These are phyloP conservation scores for Pinguiococcus pyrenoidosus DNA, from an alignment of 108 stramenopile species.

Conservation along the genomic window DNA sequence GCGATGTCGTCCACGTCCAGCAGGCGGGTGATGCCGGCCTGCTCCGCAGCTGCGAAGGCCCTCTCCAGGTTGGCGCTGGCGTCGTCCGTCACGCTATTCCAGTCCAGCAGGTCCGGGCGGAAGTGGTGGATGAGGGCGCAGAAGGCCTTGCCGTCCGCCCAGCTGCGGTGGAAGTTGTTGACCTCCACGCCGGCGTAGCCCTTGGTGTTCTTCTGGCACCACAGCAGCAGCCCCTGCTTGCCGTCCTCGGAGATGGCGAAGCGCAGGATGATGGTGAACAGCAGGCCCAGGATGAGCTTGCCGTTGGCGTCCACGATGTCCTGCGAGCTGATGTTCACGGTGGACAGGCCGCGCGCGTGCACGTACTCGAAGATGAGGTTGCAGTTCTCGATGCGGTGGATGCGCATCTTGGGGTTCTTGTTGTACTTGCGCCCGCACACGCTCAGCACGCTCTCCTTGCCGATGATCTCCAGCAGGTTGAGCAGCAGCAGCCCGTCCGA, in stretches of 20 bases:
- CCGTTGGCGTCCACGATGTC: constrained; percentile 21
- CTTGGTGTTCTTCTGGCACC: constrained; percentile 12
- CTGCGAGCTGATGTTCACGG: constrained; percentile 20
- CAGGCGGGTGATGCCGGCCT: constrained; percentile 15
- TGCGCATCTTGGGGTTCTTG: constrained; percentile 15
- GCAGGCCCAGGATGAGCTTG: constrained; percentile 18
- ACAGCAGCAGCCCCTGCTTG: constrained; percentile 26
- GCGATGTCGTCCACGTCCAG: constrained; percentile 22
- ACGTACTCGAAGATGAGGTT: constrained; percentile 14
- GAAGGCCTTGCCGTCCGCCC: constrained; percentile 23
- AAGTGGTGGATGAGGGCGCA: constrained; percentile 19
- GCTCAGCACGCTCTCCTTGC: constrained; percentile 7
- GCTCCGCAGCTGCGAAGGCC: no score
- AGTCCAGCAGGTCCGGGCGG: constrained; percentile 22
- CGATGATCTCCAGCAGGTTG: constrained; percentile 15
- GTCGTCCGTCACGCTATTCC: no score
- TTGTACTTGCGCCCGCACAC: constrained; percentile 11
- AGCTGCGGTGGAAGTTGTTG: constrained; percentile 14
- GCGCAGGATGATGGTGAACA: constrained; percentile 30
- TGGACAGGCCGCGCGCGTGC: constrained; percentile 8
- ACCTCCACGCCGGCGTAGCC: constrained; percentile 21
- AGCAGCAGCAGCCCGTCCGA: constrained; percentile 5
- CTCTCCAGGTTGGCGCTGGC: no score
- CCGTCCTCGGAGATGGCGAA: constrained; percentile 25
- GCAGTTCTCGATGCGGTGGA: constrained; percentile 21